Evolutionary conservation across 2,329 filamentous ascomycete genomes (phyloP).

Genomic region (Talaromyces sp.): DNA sequence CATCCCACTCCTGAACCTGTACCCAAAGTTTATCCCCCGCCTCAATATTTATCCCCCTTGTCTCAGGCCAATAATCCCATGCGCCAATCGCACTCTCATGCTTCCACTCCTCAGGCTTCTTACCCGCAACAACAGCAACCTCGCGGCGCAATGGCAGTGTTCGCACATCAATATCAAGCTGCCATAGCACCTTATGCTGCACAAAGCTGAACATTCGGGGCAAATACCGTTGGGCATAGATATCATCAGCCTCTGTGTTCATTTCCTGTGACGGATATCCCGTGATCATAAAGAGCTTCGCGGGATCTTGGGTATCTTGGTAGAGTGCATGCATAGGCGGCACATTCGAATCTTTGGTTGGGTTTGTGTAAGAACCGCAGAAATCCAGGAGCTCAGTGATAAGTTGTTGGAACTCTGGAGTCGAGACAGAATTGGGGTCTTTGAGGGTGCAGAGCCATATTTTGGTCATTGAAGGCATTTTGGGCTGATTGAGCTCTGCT

Average conservation of each 20-base stretch:
- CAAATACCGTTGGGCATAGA: conserved; percentile 11
- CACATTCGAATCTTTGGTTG: not conserved
- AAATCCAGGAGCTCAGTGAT: conserved; percentile 10
- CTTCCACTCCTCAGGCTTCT: conserved; percentile 6
- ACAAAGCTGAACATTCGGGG: conserved; percentile 9
- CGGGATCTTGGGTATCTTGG: conserved; percentile 13
- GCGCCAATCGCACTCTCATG: not conserved
- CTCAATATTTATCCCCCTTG: conserved; percentile 3
- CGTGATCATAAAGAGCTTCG: conserved; percentile 15
- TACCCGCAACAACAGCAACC: conserved; percentile 5
- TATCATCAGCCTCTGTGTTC: conserved; percentile 10
- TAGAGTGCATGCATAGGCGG: conserved; percentile 16
- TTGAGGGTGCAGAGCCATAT: conserved; percentile 16
- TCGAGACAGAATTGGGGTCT: not conserved
- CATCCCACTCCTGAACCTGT: conserved; percentile 6
- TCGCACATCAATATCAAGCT: conserved; percentile 10
- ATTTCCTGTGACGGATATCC: conserved; percentile 18
- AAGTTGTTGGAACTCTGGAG: conserved; percentile 7
- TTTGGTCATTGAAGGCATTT: conserved; percentile 16
- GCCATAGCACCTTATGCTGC: conserved; percentile 10
- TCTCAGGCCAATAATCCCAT: conserved; percentile 13
- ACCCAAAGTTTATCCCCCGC: conserved; percentile 5
- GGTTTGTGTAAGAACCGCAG: conserved; percentile 12
- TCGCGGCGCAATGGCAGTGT: conserved; percentile 2
- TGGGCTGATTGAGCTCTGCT: not conserved